Percentiles rank a stretch among this genome's conserved stretches.
Evolutionary conservation across 2,329 filamentous ascomycete species (phyloP).

Genomic region (Venturia pyrina): DNA sequence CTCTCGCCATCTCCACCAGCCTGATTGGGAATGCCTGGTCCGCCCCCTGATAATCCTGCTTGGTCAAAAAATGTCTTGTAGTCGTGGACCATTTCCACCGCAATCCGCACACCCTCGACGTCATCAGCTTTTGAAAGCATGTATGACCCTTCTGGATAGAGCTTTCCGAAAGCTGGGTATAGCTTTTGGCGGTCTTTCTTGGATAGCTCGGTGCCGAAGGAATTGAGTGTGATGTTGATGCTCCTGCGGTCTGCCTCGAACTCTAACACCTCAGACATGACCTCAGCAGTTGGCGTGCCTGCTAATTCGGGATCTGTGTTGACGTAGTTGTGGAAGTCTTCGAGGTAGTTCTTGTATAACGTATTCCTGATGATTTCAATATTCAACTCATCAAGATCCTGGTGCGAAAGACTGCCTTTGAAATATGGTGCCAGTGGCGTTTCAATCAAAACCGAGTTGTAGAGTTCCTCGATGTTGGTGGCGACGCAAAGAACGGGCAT

Average conservation of each 20-base stretch:
- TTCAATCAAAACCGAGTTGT: slow-evolving; percentile 96
- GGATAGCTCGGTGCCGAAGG: slow-evolving; percentile 88
- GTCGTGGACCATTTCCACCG: slow-evolving; percentile 84
- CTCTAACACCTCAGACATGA: slow-evolving; percentile 92
- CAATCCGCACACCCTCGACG: slow-evolving; percentile 82
- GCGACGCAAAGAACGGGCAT: slow-evolving; percentile 97
- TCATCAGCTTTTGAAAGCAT: slow-evolving; percentile 95
- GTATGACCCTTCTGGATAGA: slow-evolving; percentile 88
- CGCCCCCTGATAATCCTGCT: slow-evolving; percentile 66
- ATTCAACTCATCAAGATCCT: slow-evolving; percentile 96
- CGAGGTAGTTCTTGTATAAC: slow-evolving; percentile 97
- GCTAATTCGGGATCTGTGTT: slow-evolving; percentile 78
- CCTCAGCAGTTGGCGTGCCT: slow-evolving; percentile 79
- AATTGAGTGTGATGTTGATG: slow-evolving; percentile 99
- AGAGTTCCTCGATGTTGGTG: slow-evolving; percentile 96
- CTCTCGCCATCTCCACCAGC: slow-evolving; percentile 71
- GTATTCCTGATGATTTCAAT: slow-evolving; percentile 99
- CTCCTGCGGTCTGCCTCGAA: slow-evolving; percentile 94
- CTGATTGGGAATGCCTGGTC: slow-evolving; percentile 73
- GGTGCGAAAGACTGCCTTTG: slow-evolving; percentile 90
- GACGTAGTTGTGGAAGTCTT: slow-evolving; percentile 94
- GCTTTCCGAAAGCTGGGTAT: slow-evolving; percentile 81
- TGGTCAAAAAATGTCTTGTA: slow-evolving; percentile 97
- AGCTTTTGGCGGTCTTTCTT: slow-evolving; percentile 94
- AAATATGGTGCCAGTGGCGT: slow-evolving; percentile 94